Evolutionary conservation across 208 protist species (phyloP).

Genomic region (Blechomonas ayalai): DNA sequence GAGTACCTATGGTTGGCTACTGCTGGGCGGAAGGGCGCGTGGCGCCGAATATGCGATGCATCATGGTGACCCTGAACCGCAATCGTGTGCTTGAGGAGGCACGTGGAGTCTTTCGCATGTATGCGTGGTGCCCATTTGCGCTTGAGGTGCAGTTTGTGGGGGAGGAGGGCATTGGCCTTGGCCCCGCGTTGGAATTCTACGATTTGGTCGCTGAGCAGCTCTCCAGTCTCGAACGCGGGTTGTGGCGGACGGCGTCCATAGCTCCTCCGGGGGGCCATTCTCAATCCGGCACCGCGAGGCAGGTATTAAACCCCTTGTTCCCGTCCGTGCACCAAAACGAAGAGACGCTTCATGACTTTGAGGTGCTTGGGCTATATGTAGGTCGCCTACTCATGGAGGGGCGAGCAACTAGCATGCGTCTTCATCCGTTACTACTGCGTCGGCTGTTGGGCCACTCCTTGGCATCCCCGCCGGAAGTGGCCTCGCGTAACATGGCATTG

Average conservation of each 20-base stretch:
- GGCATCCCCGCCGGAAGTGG: background rate
- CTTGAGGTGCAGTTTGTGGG: constrained; percentile 72
- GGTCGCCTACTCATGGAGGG: constrained; percentile 51
- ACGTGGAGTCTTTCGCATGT: constrained; percentile 17
- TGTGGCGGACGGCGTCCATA: constrained; percentile 42
- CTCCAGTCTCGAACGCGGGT: constrained; percentile 16
- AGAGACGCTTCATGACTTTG: constrained; percentile 38
- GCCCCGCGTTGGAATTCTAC: constrained; percentile 77
- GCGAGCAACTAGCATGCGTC: constrained; percentile 31
- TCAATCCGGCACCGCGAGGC: background rate
- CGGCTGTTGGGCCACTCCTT: constrained; percentile 29
- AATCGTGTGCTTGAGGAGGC: constrained; percentile 31
- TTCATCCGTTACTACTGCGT: constrained; percentile 55
- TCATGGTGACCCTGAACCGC: constrained; percentile 33
- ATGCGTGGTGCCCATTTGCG: constrained; percentile 45
- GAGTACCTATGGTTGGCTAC: background rate
- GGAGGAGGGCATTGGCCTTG: constrained; percentile 70
- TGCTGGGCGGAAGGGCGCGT: constrained; percentile 52
- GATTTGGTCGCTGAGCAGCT: constrained; percentile 44
- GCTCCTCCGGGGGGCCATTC: constrained; percentile 5
- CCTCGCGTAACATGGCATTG: constrained; percentile 15
- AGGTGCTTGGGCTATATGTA: constrained; percentile 56
- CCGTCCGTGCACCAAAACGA: constrained; percentile 20
- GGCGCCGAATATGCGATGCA: constrained; percentile 10
- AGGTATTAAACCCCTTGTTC: constrained; percentile 19